Percentiles rank a stretch among this genome's conserved stretches.
These are phyloP conservation scores for Trifolium subterraneum DNA, from an alignment of 306 rosid species.

Conservation along the genomic window DNA sequence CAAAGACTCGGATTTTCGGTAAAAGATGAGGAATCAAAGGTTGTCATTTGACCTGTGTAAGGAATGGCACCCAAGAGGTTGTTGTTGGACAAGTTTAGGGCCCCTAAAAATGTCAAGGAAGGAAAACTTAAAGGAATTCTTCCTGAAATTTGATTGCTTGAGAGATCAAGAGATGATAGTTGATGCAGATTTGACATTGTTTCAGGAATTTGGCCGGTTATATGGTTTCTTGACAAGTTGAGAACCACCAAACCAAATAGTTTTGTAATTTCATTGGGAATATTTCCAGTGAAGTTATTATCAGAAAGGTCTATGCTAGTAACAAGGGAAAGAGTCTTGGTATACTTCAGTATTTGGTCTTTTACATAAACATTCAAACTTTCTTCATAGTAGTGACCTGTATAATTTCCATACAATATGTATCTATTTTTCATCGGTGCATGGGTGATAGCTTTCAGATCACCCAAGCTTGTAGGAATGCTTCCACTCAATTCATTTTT, in stretches of 20 bases:
- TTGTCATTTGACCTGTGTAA: constrained; percentile 33
- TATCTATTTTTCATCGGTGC: not conserved
- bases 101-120: constrained; percentile 26
- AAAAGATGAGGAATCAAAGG: constrained; percentile 47
- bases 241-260: constrained; percentile 47
- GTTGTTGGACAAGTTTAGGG: not conserved
- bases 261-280: constrained; percentile 51
- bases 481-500: not conserved
- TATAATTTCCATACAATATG: not conserved
- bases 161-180: constrained; percentile 55
- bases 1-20: constrained; percentile 52
- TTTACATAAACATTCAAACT: constrained; percentile 5
- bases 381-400: constrained; percentile 4
- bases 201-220: constrained; percentile 47
- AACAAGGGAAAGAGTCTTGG: constrained; percentile 51
- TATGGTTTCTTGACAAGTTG: constrained; percentile 51
- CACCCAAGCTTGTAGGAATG: not conserved
- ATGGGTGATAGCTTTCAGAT: not conserved
- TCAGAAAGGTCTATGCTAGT: constrained; percentile 56
- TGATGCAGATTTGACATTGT: constrained; percentile 47
- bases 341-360: not conserved
- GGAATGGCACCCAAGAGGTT: not conserved
- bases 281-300: constrained; percentile 48
- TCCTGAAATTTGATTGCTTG: constrained; percentile 46
- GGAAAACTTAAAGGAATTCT: constrained; percentile 50